Evolutionary conservation across 495 filamentous ascomycete genomes (phyloP).

Genomic region (Aspergillus egyptiacus): DNA sequence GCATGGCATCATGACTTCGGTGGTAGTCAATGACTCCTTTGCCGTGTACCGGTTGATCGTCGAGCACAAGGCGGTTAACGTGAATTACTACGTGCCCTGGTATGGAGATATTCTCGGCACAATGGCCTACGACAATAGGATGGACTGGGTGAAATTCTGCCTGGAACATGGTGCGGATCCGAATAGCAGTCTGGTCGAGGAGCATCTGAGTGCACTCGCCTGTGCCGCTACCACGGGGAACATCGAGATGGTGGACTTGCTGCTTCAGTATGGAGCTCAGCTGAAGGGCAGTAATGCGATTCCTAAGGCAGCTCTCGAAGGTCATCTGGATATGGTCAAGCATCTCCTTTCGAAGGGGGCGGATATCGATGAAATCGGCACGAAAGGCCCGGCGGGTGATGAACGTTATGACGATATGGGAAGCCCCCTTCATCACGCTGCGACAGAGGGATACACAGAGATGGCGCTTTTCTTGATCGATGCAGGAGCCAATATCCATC

Average conservation of each 20-base stretch:
- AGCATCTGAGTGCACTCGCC: constrained; percentile 4
- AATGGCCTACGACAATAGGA: background rate
- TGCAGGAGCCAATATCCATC: background rate
- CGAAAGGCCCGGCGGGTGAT: background rate
- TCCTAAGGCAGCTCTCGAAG: background rate
- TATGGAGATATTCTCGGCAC: constrained; percentile 7
- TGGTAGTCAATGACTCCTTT: constrained; percentile 1
- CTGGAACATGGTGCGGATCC: constrained; percentile 8
- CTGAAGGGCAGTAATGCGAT: constrained; percentile 1
- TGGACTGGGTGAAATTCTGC: constrained; percentile 8
- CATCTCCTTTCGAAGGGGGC: constrained; percentile 10
- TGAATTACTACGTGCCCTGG: background rate
- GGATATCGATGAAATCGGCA: constrained; percentile 8
- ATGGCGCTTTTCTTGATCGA: constrained; percentile 2
- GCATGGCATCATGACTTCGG: background rate
- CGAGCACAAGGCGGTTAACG: background rate
- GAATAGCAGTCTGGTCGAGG: constrained; percentile 1
- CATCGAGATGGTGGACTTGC: background rate
- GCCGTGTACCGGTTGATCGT: constrained; percentile 5
- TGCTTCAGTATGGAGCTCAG: constrained; percentile 1
- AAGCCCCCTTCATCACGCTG: constrained; percentile 2
- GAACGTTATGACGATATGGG: background rate
- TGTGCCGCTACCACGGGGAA: background rate
- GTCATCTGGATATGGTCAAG: background rate
- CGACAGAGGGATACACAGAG: background rate